Base-by-base conservation (phyloP, 2,329 filamentous ascomycete species). In the Colletotrichum sp. region DNA sequence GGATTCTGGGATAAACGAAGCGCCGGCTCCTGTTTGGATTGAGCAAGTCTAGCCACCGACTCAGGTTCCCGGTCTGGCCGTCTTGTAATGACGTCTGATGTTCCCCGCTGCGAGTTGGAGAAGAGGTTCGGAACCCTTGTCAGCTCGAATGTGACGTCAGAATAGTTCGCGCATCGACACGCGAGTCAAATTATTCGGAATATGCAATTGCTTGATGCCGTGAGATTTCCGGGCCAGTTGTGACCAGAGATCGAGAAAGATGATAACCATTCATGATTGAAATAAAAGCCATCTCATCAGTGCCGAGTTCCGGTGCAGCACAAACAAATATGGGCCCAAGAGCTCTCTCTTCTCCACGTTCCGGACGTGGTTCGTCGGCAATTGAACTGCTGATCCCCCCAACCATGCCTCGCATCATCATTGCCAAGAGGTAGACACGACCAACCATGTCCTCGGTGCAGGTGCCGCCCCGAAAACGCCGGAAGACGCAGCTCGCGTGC, bases 401-500 rank as follows among this genome's bases (percentile, higher is more conserved):
- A 21, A 59, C 39, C 36, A 16, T 15, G 36, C 18, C 18, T 69
- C 55, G 10, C 30, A 44, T 69, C 32, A 21, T 15, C 49, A 16
- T 13, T 49, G 24, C 28, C 30, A 52, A 32, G 55, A 21, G n/a
- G 4, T 21, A 13, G n/a, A 26, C 57, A 36, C 34, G 15, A 30
- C 21, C 72, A 52, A 36, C 28, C 72, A 62, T 75, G 68, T 36
- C 52, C 8, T 44, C 39, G n/a, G 21, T 71, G 16, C 18, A 39
- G 28, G 28, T 73, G 24, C 70, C 69, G 39, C 64, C 69, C 7
- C 70, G 49, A 36, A 71, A 71, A 2, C 71, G 67, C n/a, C 57
- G 59, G 10, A 64, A 72, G 36, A 67, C 69, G 8, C 72, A 67
- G 52, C 72, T 72, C 16, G 62, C 69, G 3, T 68, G 69, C 39